Evolutionary conservation across 2,329 filamentous ascomycete genomes (phyloP).

Genomic region (Aspergillus quadricinctus): DNA sequence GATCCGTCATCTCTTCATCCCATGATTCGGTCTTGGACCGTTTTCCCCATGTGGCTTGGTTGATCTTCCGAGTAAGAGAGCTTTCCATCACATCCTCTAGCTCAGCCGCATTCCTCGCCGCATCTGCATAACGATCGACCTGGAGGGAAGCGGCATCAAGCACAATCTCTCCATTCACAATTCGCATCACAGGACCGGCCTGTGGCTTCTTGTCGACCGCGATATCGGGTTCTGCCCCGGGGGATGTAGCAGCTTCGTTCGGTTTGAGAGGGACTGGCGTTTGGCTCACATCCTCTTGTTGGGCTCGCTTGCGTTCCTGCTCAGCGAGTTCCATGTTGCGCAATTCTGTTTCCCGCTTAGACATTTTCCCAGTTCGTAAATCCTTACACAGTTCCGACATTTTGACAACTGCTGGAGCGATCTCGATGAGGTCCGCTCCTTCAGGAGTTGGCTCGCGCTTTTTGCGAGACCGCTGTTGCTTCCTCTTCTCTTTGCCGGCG

Average conservation of each 20-base stretch:
- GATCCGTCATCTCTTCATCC: conserved; percentile 55
- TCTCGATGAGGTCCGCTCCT: conserved; percentile 46
- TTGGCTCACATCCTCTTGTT: conserved; percentile 26
- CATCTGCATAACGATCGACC: conserved; percentile 54
- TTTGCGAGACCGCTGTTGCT: conserved; percentile 26
- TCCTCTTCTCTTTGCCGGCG: conserved; percentile 19
- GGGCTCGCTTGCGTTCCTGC: conserved; percentile 41
- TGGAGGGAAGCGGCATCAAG: conserved; percentile 49
- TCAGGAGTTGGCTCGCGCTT: conserved; percentile 44
- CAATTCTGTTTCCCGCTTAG: conserved; percentile 54
- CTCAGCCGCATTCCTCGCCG: conserved; percentile 44
- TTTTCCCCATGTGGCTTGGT: conserved; percentile 44
- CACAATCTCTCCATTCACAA: conserved; percentile 57
- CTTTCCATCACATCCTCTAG: conserved; percentile 45
- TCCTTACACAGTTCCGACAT: conserved; percentile 58
- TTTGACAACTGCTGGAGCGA: conserved; percentile 50
- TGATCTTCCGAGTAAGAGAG: conserved; percentile 45
- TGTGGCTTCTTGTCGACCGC: conserved; percentile 22
- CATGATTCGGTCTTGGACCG: conserved; percentile 52
- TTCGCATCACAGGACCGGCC: conserved; percentile 46
- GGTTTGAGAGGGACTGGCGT: conserved; percentile 23
- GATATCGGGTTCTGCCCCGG: conserved; percentile 17
- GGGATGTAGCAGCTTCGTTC: conserved; percentile 20
- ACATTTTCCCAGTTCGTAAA: conserved; percentile 52
- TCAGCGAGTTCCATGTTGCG: conserved; percentile 55